phyloP scores from a whole-genome alignment of 2,329 filamentous ascomycete genomes.

The Cryphonectria radicalis region DNA sequence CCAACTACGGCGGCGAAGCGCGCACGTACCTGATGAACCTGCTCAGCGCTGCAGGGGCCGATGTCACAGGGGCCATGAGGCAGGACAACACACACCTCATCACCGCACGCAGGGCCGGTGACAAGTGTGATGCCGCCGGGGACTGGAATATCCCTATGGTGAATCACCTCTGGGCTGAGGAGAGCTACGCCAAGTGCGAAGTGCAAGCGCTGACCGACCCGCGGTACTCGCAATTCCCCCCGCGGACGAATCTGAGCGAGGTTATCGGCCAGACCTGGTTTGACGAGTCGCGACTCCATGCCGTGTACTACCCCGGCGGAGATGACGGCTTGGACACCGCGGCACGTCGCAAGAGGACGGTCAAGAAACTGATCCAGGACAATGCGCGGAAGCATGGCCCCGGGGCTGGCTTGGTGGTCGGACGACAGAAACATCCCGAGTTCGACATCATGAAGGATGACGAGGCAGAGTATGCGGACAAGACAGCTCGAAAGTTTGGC shows the following conservation, averaged over 20 bases:
- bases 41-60: slow-evolving; percentile 79
- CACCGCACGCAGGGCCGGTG: slow-evolving; percentile 84
- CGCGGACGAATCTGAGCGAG: slow-evolving; percentile 88
- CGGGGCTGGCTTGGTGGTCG: slow-evolving; percentile 52
- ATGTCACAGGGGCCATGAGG: slow-evolving; percentile 94
- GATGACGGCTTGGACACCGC: slow-evolving; percentile 48
- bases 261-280: slow-evolving; percentile 88
- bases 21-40: slow-evolving; percentile 93
- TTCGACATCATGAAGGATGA: slow-evolving; percentile 51
- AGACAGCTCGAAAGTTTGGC: slow-evolving; percentile 40
- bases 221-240: slow-evolving; percentile 85
- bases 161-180: slow-evolving; percentile 97
- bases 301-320: slow-evolving; percentile 71
- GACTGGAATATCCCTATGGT: slow-evolving; percentile 92
- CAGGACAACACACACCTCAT: slow-evolving; percentile 95
- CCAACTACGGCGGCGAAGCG: slow-evolving; percentile 95
- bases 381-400: slow-evolving; percentile 53
- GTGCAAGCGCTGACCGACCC: slow-evolving; percentile 72
- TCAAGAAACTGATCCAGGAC: slow-evolving; percentile 54
- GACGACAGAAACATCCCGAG: slow-evolving; percentile 45
- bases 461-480: slow-evolving; percentile 41
- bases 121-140: slow-evolving; percentile 88
- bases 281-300: slow-evolving; percentile 64
- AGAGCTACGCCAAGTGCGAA: slow-evolving; percentile 90
- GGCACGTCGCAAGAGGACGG: slow-evolving; percentile 54